Conservation (phyloP, 2,329 filamentous ascomycete species). For the Penicillium thymicola region DNA sequence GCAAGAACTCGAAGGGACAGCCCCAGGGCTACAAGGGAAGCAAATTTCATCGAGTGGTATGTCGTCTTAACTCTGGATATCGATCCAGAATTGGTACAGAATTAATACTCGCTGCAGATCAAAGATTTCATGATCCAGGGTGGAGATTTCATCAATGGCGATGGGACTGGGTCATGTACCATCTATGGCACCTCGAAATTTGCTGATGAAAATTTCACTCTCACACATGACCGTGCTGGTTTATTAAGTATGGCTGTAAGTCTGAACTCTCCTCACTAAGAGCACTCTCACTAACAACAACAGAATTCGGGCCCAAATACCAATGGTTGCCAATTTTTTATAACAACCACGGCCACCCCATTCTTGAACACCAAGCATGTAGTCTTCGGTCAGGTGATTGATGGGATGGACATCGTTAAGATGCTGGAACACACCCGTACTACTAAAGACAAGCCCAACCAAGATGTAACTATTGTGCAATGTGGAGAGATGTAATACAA, state of each 20-base stretch:
- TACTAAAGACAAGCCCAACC: slow-evolving; percentile 75
- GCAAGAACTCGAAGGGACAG: slow-evolving; percentile 69
- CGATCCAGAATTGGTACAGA: neutral
- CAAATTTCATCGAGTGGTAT: slow-evolving; percentile 89
- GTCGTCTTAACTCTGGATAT: slow-evolving; percentile 33
- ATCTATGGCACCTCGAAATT: slow-evolving; percentile 87
- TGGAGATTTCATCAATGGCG: slow-evolving; percentile 89
- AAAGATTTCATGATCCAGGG: slow-evolving; percentile 97
- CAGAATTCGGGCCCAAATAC: slow-evolving; percentile 88
- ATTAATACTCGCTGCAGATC: slow-evolving; percentile 56
- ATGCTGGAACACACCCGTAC: slow-evolving; percentile 93
- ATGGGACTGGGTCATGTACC: slow-evolving; percentile 81
- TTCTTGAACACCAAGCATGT: slow-evolving; percentile 93
- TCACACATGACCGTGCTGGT: slow-evolving; percentile 75
- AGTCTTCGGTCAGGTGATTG: slow-evolving; percentile 86
- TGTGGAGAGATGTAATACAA: slow-evolving; percentile 82
- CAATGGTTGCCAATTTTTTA: slow-evolving; percentile 97
- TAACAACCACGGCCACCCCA: slow-evolving; percentile 81
- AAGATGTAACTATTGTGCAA: slow-evolving; percentile 79
- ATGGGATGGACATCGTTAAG: slow-evolving; percentile 83
- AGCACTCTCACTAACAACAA: neutral
- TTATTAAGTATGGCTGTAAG: slow-evolving; percentile 89
- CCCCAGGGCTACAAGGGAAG: slow-evolving; percentile 92
- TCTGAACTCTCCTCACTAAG: slow-evolving; percentile 17
- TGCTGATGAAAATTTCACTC: slow-evolving; percentile 81